phyloP scores from a whole-genome alignment of 257 asterid genomes.

The Solanum okadae region DNA sequence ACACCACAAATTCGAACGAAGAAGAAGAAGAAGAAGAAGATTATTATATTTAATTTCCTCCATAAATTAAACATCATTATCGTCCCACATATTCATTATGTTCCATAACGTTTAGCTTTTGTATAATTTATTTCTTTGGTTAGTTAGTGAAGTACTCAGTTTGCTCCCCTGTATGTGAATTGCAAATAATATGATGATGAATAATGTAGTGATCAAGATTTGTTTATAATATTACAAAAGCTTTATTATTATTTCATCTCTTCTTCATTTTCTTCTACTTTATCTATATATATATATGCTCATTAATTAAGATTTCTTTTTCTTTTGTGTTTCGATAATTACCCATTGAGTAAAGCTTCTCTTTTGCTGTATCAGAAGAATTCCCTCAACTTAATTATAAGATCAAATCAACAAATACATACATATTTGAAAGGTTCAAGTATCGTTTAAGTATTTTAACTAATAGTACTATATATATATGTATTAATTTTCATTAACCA shows the following conservation, averaged over 20 bases:
- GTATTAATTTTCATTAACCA: not conserved
- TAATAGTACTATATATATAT: no score
- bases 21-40: not conserved
- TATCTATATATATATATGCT: not conserved
- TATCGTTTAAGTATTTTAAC: not conserved
- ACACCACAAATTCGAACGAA: not conserved
- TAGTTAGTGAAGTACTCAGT: not conserved
- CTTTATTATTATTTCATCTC: not conserved
- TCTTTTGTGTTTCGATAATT: not conserved
- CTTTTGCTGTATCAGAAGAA: not conserved
- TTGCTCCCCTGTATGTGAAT: constrained; percentile 3
- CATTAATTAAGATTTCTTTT: not conserved
- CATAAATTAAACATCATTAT: not conserved
- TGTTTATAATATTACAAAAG: not conserved
- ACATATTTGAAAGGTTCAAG: not conserved
- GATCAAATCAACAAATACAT: not conserved
- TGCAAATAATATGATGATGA: constrained; percentile 6
- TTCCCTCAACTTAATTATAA: not conserved
- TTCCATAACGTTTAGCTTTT: not conserved
- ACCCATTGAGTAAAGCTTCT: not conserved
- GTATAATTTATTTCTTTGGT: constrained; percentile 6
- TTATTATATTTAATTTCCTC: not conserved
- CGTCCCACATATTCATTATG: not conserved
- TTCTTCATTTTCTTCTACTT: not conserved
- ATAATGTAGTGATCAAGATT: constrained; percentile 20